Percentiles rank a stretch among this genome's conserved stretches.
These are phyloP conservation scores for Verticillium nubilum DNA, from an alignment of 2,329 filamentous ascomycete genomes.

Conservation along the genomic window DNA sequence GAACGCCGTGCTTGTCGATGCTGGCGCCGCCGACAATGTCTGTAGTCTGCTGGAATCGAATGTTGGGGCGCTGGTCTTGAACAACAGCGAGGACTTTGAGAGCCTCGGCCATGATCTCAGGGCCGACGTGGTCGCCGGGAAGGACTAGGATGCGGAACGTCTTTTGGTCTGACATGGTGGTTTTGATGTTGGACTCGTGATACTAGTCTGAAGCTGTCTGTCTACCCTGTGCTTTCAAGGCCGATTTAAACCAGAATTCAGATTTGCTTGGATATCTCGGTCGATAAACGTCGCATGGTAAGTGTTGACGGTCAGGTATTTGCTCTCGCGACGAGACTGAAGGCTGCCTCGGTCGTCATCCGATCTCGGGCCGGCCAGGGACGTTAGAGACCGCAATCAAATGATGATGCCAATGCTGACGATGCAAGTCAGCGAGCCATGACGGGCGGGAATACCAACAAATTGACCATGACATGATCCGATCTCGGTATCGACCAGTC, in stretches of 20 bases:
- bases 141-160: slow-evolving; percentile 31
- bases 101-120: slow-evolving; percentile 51
- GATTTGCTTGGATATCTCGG: too few relatives aligned
- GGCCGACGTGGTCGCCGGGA: slow-evolving; percentile 40
- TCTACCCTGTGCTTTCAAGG: too few relatives aligned
- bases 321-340: too few relatives aligned
- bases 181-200: background rate
- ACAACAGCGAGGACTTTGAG: slow-evolving; percentile 39
- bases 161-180: background rate
- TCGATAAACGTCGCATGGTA: too few relatives aligned
- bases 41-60: slow-evolving; percentile 37
- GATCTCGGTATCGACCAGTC: background rate
- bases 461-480: background rate
- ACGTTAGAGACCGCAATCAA: background rate
- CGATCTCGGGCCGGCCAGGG: background rate
- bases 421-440: background rate
- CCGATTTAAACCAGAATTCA: too few relatives aligned
- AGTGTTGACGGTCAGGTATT: too few relatives aligned
- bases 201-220: too few relatives aligned
- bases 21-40: slow-evolving; percentile 60
- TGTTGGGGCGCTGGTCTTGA: slow-evolving; percentile 20
- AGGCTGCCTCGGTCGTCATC: too few relatives aligned
- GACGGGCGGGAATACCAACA: background rate
- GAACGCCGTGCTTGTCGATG: slow-evolving; percentile 36
- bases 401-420: background rate